Evolutionary conservation across 345 rosid species (phyloP).

Genomic region (Combretum micranthum): DNA sequence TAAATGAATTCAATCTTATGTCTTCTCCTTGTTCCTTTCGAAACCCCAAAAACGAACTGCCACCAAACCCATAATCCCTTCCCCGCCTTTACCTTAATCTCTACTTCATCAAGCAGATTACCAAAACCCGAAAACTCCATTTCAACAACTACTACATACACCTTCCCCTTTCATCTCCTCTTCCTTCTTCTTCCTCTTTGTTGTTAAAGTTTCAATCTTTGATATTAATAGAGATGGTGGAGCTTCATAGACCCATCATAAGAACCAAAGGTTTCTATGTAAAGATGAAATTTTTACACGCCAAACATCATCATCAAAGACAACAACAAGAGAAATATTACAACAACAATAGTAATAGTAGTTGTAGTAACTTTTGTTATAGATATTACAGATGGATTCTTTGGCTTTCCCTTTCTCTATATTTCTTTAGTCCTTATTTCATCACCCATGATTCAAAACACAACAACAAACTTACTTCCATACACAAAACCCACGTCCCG

Average conservation of each 20-base stretch:
- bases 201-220: neutral
- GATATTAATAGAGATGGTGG: constrained; percentile 41
- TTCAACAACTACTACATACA: constrained; percentile 22
- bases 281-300: constrained; percentile 39
- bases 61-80: constrained; percentile 38
- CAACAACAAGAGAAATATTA: constrained; percentile 8
- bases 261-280: constrained; percentile 38
- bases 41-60: constrained; percentile 21
- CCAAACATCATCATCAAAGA: constrained; percentile 19
- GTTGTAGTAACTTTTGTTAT: constrained; percentile 36
- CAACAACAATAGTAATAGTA: constrained; percentile 8
- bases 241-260: constrained; percentile 27
- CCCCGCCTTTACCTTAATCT: constrained; percentile 40
- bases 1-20: neutral
- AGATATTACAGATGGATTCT: constrained; percentile 80
- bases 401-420: constrained; percentile 62
- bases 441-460: constrained; percentile 31
- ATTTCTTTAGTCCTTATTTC: constrained; percentile 66
- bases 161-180: constrained; percentile 2
- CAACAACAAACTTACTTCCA: constrained; percentile 24
- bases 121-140: constrained; percentile 44
- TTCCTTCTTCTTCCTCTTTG: neutral
- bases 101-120: constrained; percentile 33
- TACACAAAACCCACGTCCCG: constrained; percentile 27
- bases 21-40: neutral